Base-by-base conservation (phyloP, 2,329 filamentous ascomycete species). In the Aspergillus proliferans region DNA sequence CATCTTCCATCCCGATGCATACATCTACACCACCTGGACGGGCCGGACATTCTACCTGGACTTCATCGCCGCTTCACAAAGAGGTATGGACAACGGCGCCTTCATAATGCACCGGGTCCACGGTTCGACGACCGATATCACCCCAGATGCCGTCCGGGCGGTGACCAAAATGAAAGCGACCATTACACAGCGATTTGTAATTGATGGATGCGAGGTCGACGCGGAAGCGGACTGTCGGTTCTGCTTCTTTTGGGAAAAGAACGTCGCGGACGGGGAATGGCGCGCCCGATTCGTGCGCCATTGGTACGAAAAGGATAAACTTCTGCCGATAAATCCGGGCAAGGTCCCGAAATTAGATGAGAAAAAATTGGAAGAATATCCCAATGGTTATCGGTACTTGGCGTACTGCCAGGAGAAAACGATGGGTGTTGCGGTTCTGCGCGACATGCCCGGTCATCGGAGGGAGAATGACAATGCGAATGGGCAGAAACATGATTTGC, bases 31-130 rank as follows among this genome's bases (percentile, higher is more conserved):
- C 0, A 76, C 75, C 9, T 79, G 75, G 76, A 73, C 74, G 0
- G 75, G 75, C 2, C 66, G 70, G 6, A 71, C 71, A 0, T 55
- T 63, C 12, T 67, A 69, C 50, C 53, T 62, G 1, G 69, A 71
- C 50, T 78, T 79, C 60, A 78, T 79, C 55, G 53, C 63, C 18
- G 70, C 74, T 44, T 80, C 77, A 10, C 73, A 78, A 53, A 62
- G 66, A 7, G 77, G 77, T 49, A 78, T 79, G 62, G 65, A 72
- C 21, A 66, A 67, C 8, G 77, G 77, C 15, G 76, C 72, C 45
- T 80, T 79, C 64, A 81, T 81, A 64, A 77, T 79, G 76, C 78
- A 81, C 60, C 76, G 77, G 50, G 64, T 66, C 49, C 71, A 76
- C 40, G 74, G 74, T 6, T 55, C 61, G 1, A 73, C 66, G 1